These are phyloP conservation scores for Cardamine resedifolia DNA, from an alignment of 345 rosid genomes.

Conservation along the genomic window DNA sequence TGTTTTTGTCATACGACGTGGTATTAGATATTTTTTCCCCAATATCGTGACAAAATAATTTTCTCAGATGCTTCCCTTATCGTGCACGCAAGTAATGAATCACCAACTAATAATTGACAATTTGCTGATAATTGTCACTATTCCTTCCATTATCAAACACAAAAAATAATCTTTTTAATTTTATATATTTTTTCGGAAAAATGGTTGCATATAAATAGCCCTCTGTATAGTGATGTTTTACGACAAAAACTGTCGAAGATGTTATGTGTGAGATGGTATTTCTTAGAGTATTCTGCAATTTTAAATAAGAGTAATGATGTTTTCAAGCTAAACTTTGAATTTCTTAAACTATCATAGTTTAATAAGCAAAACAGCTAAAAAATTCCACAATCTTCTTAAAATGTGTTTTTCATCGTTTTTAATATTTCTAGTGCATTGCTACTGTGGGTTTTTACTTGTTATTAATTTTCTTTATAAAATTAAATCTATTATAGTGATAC, in stretches of 20 bases:
- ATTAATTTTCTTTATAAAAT: not conserved
- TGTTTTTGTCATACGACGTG: conserved; percentile 2
- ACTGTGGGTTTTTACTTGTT: not conserved
- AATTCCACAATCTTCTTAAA: not conserved
- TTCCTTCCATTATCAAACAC: conserved; percentile 19
- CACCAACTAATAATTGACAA: conserved; percentile 45
- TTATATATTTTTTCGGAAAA: not conserved
- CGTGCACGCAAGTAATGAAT: conserved; percentile 43
- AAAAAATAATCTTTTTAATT: not conserved
- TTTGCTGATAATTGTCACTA: conserved; percentile 4
- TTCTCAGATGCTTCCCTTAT: conserved; percentile 26
- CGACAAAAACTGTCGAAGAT: not conserved
- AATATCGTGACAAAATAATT: conserved; percentile 5
- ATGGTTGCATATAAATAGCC: not conserved
- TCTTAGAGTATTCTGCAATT: not conserved
- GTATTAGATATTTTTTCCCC: not conserved
- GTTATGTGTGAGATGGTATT: not conserved
- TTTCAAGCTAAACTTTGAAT: not conserved
- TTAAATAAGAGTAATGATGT: not conserved
- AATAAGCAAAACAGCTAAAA: not conserved
- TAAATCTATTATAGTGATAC: not conserved
- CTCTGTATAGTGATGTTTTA: not conserved
- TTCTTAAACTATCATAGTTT: not conserved
- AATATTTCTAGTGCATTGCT: not conserved
- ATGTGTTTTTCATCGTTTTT: not conserved